phyloP scores from a whole-genome alignment of 768 basidiomycete species.

The Termitomyces eurrhizus region DNA sequence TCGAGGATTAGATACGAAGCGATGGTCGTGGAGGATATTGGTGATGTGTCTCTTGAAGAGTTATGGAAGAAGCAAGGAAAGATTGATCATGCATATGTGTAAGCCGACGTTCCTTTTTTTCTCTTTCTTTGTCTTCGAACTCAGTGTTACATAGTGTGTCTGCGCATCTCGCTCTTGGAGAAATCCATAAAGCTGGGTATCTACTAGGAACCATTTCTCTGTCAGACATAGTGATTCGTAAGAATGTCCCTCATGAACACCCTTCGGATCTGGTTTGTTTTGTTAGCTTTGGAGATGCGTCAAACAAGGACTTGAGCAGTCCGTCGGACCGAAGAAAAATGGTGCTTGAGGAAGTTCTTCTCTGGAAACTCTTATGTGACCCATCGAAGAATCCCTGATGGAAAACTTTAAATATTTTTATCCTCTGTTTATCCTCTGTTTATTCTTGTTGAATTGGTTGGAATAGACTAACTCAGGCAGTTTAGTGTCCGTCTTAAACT shows the following conservation, averaged over 20 bases:
- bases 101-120: neutral
- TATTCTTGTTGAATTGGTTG: neutral
- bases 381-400: neutral
- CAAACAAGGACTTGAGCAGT: neutral
- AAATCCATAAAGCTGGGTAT: neutral
- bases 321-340: neutral
- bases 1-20: neutral
- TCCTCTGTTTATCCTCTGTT: too few species aligned
- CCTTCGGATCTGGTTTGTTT: neutral
- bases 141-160: neutral
- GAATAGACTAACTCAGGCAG: too few species aligned
- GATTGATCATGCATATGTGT: neutral
- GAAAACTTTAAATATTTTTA: neutral
- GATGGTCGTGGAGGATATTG: neutral
- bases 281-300: neutral
- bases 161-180: neutral
- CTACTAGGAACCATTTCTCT: neutral
- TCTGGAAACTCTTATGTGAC: neutral
- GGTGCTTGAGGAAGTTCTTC: neutral
- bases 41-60: neutral
- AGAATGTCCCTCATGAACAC: neutral
- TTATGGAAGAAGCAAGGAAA: neutral
- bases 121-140: neutral
- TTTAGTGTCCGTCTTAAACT: too few species aligned
- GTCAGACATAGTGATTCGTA: neutral